Conservation (phyloP, 2,329 filamentous ascomycete genomes). For the Cercospora sojina region DNA sequence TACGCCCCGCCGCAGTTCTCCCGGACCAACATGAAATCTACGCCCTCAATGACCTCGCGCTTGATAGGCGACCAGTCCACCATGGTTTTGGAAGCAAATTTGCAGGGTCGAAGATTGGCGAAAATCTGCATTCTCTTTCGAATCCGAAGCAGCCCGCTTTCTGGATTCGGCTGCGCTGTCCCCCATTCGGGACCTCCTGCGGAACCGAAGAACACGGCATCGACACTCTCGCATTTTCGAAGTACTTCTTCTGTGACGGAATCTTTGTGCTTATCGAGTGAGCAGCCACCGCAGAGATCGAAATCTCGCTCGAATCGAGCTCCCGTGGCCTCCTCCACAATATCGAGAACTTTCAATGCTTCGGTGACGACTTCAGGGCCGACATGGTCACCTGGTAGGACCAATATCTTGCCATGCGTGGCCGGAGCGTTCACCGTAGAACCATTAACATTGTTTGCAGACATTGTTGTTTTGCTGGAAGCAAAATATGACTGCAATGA, state of each 20-base stretch:
- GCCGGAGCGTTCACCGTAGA: constrained; percentile 5
- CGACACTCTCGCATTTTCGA: constrained; percentile 42
- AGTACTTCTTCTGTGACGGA: constrained; percentile 49
- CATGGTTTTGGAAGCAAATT: constrained; percentile 45
- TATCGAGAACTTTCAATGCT: constrained; percentile 50
- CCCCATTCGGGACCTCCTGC: constrained; percentile 53
- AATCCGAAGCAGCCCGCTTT: constrained; percentile 47
- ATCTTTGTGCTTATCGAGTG: constrained; percentile 48
- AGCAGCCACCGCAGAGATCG: constrained; percentile 40
- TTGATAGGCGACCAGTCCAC: constrained; percentile 48
- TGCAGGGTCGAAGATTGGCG: constrained; percentile 53
- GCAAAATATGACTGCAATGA: neutral
- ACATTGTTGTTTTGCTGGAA: neutral
- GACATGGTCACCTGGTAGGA: constrained; percentile 50
- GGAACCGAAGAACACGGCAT: constrained; percentile 51
- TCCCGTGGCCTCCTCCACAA: constrained; percentile 37
- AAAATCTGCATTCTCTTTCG: constrained; percentile 46
- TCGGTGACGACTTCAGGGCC: constrained; percentile 54
- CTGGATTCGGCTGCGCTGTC: constrained; percentile 43
- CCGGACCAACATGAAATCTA: constrained; percentile 52
- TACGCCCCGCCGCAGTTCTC: constrained; percentile 55
- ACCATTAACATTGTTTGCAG: constrained; percentile 10
- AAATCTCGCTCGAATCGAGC: constrained; percentile 36
- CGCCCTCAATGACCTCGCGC: constrained; percentile 46
- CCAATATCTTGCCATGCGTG: constrained; percentile 39